These are phyloP conservation scores for Apophysomyces variabilis DNA, from an alignment of 371 early-diverging fungal species.

Conservation along the genomic window DNA sequence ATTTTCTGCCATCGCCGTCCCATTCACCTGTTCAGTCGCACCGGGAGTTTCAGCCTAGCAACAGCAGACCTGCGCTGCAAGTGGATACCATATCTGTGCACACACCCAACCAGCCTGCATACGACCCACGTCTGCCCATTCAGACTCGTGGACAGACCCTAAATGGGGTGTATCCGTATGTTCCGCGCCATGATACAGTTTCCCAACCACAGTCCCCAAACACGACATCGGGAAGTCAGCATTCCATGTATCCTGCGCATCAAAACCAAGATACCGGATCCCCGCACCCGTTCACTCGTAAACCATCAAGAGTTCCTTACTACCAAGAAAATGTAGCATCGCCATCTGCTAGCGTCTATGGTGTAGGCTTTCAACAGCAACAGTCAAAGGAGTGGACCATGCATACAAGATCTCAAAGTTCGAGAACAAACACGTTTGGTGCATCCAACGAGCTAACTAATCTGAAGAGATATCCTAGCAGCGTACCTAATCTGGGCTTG, in stretches of 20 bases:
- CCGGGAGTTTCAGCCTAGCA: background rate
- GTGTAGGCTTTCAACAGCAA: background rate
- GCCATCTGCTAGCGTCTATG: background rate
- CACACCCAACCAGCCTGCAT: background rate
- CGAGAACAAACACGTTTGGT: background rate
- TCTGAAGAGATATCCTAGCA: background rate
- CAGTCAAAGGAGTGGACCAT: background rate
- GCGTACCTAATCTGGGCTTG: background rate
- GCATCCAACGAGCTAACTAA: background rate
- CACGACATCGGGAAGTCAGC: background rate
- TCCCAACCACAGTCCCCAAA: background rate
- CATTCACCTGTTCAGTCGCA: conserved; percentile 35
- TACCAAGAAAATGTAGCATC: background rate
- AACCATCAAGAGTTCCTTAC: background rate
- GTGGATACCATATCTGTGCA: background rate
- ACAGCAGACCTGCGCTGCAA: background rate
- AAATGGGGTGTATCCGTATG: background rate
- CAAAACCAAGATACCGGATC: background rate
- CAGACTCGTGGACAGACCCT: background rate
- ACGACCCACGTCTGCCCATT: background rate
- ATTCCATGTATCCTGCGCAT: background rate
- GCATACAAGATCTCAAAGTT: conserved; percentile 3
- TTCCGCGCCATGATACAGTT: background rate
- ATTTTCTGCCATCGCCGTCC: conserved; percentile 54
- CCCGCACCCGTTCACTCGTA: background rate